Conservation (phyloP, 257 asterid genomes). For the Solanum lignicaule region DNA sequence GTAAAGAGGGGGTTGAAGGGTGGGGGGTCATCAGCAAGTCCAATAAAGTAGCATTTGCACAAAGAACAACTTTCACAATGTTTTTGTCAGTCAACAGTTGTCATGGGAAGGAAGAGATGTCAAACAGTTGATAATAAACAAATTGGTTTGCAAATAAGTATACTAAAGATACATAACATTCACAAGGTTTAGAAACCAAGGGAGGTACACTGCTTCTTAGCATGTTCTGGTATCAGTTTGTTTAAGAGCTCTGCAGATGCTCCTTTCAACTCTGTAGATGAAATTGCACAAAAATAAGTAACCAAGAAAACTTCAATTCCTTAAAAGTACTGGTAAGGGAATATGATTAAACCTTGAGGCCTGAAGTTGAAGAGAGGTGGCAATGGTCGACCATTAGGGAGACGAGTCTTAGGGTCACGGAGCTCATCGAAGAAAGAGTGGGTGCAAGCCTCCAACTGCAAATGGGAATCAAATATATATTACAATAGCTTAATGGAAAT, state of each 20-base stretch:
- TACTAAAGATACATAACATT: neutral
- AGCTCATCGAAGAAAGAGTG: conserved; percentile 64
- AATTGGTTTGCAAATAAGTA: neutral
- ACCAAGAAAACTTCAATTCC: neutral
- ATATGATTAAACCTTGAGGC: conserved; percentile 32
- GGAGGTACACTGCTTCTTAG: conserved; percentile 63
- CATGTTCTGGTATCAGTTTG: conserved; percentile 70
- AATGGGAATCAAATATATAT: neutral
- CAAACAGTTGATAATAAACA: neutral
- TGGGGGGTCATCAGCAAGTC: neutral
- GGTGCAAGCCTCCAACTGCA: conserved; percentile 58
- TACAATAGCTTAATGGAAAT: neutral
- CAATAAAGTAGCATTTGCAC: neutral
- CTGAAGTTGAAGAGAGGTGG: conserved; percentile 70
- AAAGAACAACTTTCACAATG: neutral
- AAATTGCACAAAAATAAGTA: neutral
- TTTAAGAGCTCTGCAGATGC: conserved; percentile 45
- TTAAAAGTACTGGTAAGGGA: neutral
- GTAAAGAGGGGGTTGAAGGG: neutral
- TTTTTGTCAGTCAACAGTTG: neutral
- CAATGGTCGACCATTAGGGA: conserved; percentile 57
- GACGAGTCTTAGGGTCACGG: conserved; percentile 55
- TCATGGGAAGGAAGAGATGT: neutral
- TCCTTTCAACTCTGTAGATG: conserved; percentile 46
- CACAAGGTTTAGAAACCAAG: conserved; percentile 26